Conservation (phyloP, 2,329 filamentous ascomycete species). For the Cryphonectria parasitica region DNA sequence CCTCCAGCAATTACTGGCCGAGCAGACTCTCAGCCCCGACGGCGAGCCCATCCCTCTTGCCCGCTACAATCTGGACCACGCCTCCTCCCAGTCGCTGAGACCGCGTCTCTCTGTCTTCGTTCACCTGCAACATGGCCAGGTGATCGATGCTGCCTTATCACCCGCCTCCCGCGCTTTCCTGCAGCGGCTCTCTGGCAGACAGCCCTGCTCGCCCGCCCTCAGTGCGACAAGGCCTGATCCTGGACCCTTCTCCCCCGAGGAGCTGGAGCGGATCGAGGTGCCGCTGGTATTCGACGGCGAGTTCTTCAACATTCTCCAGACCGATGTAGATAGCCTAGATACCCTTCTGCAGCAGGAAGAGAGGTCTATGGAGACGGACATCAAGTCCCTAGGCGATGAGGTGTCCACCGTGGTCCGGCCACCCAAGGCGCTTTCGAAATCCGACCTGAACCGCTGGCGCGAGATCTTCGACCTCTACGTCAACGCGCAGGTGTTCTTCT, state of each 20-base stretch:
- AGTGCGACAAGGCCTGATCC: background rate
- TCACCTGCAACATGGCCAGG: constrained; percentile 66
- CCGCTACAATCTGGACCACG: constrained; percentile 61
- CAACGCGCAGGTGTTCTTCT: constrained; percentile 81
- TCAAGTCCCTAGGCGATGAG: constrained; percentile 65
- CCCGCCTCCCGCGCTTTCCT: constrained; percentile 67
- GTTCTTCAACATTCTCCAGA: constrained; percentile 78
- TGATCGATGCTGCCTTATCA: constrained; percentile 70
- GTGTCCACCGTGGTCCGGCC: constrained; percentile 64
- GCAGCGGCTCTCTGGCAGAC: constrained; percentile 58
- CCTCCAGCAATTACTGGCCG: constrained; percentile 65
- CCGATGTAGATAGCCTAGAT: constrained; percentile 71
- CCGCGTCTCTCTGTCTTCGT: constrained; percentile 74
- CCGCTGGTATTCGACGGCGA: constrained; percentile 76
- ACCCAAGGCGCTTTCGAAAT: constrained; percentile 64
- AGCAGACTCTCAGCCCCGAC: constrained; percentile 50
- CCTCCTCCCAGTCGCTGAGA: constrained; percentile 47
- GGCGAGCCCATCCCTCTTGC: constrained; percentile 36
- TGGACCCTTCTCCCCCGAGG: constrained; percentile 6
- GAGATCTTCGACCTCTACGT: constrained; percentile 82
- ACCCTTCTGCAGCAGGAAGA: constrained; percentile 69
- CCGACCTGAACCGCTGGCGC: constrained; percentile 76
- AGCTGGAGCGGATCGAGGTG: constrained; percentile 62
- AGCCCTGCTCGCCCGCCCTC: constrained; percentile 31
- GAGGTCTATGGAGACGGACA: constrained; percentile 63